Percentiles rank a stretch among this genome's conserved stretches.
Evolutionary conservation across 2,329 filamentous ascomycete species (phyloP).

Genomic region (Xylariaceae sp.): DNA sequence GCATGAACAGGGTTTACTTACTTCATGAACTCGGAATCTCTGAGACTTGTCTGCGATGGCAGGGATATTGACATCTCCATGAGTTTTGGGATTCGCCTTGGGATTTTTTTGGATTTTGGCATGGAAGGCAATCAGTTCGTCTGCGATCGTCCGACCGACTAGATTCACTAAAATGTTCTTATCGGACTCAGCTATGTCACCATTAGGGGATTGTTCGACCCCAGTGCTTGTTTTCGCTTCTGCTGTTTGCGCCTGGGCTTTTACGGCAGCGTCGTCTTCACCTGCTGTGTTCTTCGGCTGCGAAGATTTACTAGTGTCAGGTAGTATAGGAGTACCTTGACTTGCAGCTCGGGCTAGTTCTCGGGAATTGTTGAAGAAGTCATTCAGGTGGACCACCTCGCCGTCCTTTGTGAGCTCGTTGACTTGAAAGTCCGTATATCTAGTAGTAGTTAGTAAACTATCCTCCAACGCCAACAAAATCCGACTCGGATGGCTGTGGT

Average conservation of each 20-base stretch:
- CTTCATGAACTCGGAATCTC: conserved; percentile 44
- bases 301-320: background rate
- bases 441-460: conserved; percentile 28
- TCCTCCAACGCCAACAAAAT: background rate
- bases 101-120: conserved; percentile 23
- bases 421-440: conserved; percentile 89
- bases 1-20: conserved; percentile 22
- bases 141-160: conserved; percentile 23
- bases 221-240: conserved; percentile 8
- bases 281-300: background rate
- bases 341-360: conserved; percentile 27
- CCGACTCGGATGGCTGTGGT: background rate
- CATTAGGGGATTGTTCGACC: conserved; percentile 6
- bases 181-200: conserved; percentile 22
- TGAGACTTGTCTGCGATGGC: conserved; percentile 28
- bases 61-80: conserved; percentile 26
- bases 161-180: conserved; percentile 23
- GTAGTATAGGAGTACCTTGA: background rate
- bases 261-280: background rate
- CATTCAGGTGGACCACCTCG: conserved; percentile 66
- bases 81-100: conserved; percentile 19
- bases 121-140: conserved; percentile 27
- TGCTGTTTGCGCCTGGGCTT: conserved; percentile 1
- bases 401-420: conserved; percentile 80
- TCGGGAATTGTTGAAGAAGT: conserved; percentile 37